These are phyloP conservation scores for Nicotiana undulata DNA, from an alignment of 257 asterid genomes.

Conservation along the genomic window DNA sequence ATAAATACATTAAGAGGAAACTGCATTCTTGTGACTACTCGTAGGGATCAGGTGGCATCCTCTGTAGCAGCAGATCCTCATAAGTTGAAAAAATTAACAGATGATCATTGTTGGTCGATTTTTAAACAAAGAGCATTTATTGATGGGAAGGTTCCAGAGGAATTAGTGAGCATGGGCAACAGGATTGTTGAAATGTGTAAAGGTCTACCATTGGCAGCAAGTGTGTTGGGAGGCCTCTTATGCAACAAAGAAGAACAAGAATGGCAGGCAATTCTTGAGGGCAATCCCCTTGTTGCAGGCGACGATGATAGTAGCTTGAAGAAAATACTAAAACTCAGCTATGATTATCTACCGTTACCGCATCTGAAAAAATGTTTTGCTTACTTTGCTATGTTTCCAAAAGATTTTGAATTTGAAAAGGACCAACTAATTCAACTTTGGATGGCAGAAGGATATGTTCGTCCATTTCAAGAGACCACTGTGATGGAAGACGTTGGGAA, in stretches of 20 bases:
- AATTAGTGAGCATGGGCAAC: background rate
- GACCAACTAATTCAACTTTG: constrained; percentile 20
- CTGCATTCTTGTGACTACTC: constrained; percentile 19
- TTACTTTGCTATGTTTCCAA: constrained; percentile 18
- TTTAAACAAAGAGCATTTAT: constrained; percentile 13
- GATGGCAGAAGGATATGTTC: constrained; percentile 22
- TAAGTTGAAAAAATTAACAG: background rate
- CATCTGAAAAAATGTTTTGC: constrained; percentile 21
- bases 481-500: constrained; percentile 19
- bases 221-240: constrained; percentile 6
- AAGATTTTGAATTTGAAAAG: constrained; percentile 12
- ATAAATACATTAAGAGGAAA: background rate
- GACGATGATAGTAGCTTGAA: background rate
- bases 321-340: constrained; percentile 18
- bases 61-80: background rate
- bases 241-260: constrained; percentile 2
- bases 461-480: background rate
- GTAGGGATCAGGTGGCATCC: background rate
- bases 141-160: constrained; percentile 1
- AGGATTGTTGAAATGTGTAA: constrained; percentile 4
- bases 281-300: background rate
- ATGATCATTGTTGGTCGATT: constrained; percentile 10
- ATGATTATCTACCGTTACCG: constrained; percentile 12
- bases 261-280: constrained; percentile 7
- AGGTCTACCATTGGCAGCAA: constrained; percentile 21